These are phyloP conservation scores for Teratosphaeria viscida DNA, from an alignment of 2,329 filamentous ascomycete species.

Conservation along the genomic window DNA sequence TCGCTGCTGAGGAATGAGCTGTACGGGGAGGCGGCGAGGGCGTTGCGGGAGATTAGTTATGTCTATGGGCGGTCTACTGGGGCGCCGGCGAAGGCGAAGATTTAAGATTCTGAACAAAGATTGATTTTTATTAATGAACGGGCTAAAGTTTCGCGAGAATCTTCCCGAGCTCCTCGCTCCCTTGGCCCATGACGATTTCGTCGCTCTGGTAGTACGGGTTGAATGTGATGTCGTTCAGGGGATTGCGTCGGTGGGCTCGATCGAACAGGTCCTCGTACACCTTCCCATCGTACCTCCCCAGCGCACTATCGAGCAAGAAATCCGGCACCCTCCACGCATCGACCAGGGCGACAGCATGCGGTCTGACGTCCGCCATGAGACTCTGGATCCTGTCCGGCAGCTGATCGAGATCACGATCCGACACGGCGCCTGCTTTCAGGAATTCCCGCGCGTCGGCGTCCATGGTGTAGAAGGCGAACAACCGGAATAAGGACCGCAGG, in stretches of 20 bases:
- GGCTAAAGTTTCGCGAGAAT: conserved; percentile 21
- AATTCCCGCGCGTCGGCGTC: conserved; percentile 37
- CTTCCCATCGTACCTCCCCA: conserved; percentile 42
- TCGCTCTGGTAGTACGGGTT: conserved; percentile 40
- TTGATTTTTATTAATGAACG: neutral
- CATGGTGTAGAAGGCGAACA: conserved; percentile 40
- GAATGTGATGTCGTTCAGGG: conserved; percentile 41
- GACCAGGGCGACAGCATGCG: conserved; percentile 42
- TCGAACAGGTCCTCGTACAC: conserved; percentile 46
- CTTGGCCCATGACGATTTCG: conserved; percentile 39
- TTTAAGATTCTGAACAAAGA: conserved; percentile 20
- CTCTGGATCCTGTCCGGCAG: conserved; percentile 34
- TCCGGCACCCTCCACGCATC: conserved; percentile 45
- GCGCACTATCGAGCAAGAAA: conserved; percentile 41
- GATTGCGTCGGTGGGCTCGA: conserved; percentile 41
- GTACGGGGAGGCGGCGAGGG: conserved; percentile 43
- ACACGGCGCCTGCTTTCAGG: conserved; percentile 33
- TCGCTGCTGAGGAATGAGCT: conserved; percentile 42
- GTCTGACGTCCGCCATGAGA: conserved; percentile 38
- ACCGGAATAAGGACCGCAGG: conserved; percentile 35
- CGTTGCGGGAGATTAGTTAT: conserved; percentile 44
- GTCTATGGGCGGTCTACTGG: conserved; percentile 38
- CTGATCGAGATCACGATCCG: conserved; percentile 30
- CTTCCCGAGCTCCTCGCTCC: conserved; percentile 17
- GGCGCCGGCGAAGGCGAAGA: conserved; percentile 38